These are phyloP conservation scores for Hypoxylon perforatum DNA, from an alignment of 495 filamentous ascomycete species.

Conservation along the genomic window DNA sequence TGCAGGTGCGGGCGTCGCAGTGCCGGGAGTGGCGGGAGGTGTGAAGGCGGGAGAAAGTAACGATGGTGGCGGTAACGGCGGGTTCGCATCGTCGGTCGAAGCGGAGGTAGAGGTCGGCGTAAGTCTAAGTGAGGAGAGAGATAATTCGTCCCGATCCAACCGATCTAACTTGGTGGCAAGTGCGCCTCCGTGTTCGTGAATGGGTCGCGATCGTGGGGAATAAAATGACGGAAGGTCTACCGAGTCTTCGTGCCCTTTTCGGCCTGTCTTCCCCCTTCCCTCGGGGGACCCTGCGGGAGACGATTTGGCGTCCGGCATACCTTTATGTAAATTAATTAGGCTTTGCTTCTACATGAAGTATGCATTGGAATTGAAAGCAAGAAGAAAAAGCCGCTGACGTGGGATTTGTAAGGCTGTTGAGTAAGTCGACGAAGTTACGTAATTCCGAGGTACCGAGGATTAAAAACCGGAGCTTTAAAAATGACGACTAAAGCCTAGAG, in stretches of 20 bases:
- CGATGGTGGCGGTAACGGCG: conserved; percentile 51
- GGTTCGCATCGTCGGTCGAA: conserved; percentile 20
- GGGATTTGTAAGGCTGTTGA: background rate
- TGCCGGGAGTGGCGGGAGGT: conserved; percentile 79
- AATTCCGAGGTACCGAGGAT: too few relatives aligned
- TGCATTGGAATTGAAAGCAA: background rate
- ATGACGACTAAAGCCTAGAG: too few relatives aligned
- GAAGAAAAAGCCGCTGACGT: conserved; percentile 21
- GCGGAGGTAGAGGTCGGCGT: conserved; percentile 4
- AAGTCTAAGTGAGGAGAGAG: conserved; percentile 18
- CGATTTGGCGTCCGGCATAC: conserved; percentile 23
- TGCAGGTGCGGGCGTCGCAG: conserved; percentile 59
- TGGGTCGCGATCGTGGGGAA: conserved; percentile 53
- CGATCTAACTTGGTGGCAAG: conserved; percentile 17
- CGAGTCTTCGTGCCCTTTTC: conserved; percentile 38
- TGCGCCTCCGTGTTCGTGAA: conserved; percentile 26
- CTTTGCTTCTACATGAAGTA: conserved; percentile 6
- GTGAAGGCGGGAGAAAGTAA: conserved; percentile 83
- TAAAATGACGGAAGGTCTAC: conserved; percentile 58
- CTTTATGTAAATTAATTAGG: conserved; percentile 10
- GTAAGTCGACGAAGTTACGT: too few relatives aligned
- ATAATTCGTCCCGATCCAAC: conserved; percentile 30
- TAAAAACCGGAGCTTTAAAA: too few relatives aligned
- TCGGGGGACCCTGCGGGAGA: conserved; percentile 14
- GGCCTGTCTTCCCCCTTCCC: conserved; percentile 8